Conservation (phyloP, 805 yeast genomes). For the Saccharomycopsis synnaedendra region DNA sequence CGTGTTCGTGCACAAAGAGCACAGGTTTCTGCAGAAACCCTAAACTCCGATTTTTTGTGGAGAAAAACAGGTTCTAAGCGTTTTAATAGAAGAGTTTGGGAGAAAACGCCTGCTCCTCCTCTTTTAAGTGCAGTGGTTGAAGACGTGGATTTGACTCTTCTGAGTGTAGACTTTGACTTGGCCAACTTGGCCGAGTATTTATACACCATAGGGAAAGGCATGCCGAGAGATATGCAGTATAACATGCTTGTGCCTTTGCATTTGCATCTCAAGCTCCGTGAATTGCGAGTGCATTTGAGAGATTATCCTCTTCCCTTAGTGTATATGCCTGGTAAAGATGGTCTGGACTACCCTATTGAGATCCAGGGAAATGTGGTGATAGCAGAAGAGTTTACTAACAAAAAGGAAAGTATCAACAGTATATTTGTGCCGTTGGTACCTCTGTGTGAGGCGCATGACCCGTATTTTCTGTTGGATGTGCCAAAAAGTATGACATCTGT, state of each 20-base stretch:
- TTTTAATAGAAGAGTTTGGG: constrained; percentile 35
- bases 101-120: constrained; percentile 35
- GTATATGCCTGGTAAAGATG: constrained; percentile 22
- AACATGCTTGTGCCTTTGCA: constrained; percentile 58
- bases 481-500: constrained; percentile 70
- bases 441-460: constrained; percentile 24
- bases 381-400: constrained; percentile 48
- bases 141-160: constrained; percentile 36
- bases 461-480: constrained; percentile 45
- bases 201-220: constrained; percentile 68
- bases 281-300: constrained; percentile 58
- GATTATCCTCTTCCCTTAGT: constrained; percentile 83
- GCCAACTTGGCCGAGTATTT: constrained; percentile 50
- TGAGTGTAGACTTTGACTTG: constrained; percentile 39
- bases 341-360: constrained; percentile 20
- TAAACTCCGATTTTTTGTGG: constrained; percentile 31
- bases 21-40: constrained; percentile 29
- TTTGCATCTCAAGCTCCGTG: constrained; percentile 44
- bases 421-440: constrained; percentile 54
- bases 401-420: constrained; percentile 43
- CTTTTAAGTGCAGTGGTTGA: constrained; percentile 40
- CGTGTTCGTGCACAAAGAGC: constrained; percentile 40
- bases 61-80: constrained; percentile 26
- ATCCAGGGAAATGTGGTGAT: constrained; percentile 57
- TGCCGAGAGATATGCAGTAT: constrained; percentile 59